A percentile compares a stretch with the other conserved stretches of the same genome.
These are phyloP conservation scores for Neurospora sp. DNA, from an alignment of 495 filamentous ascomycete genomes.

Conservation along the genomic window DNA sequence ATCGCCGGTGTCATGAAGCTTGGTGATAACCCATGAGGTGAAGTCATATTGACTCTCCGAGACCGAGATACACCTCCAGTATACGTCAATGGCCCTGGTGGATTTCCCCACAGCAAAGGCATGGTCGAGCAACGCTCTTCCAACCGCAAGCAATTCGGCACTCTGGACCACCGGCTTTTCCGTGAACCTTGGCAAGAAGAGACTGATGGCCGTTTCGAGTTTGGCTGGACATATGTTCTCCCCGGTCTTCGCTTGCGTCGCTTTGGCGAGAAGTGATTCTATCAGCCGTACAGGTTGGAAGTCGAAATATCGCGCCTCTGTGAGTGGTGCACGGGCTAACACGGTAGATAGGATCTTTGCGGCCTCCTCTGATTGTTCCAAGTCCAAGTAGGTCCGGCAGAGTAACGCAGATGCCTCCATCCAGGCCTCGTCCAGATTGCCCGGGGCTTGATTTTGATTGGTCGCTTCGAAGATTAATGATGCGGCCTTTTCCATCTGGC, in stretches of 20 bases:
- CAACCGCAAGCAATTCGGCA: conserved; percentile 14
- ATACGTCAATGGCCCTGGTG: conserved; percentile 16
- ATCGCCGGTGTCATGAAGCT: conserved; percentile 14
- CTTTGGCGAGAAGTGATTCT: conserved; percentile 13
- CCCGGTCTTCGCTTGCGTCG: neutral
- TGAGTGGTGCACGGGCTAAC: conserved; percentile 15
- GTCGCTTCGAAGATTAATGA: conserved; percentile 11
- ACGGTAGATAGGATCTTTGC: conserved; percentile 21
- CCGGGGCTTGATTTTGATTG: conserved; percentile 8
- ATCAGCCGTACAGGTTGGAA: conserved; percentile 26
- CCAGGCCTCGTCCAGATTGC: conserved; percentile 15
- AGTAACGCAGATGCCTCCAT: conserved; percentile 26
- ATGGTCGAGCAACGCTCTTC: conserved; percentile 20
- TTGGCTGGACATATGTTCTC: neutral
- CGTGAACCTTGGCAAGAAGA: conserved; percentile 28
- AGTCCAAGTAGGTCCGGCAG: conserved; percentile 22
- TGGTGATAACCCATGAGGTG: conserved; percentile 18
- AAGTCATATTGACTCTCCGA: conserved; percentile 5
- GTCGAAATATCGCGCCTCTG: conserved; percentile 23
- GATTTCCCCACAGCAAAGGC: conserved; percentile 12
- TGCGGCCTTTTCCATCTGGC: conserved; percentile 13
- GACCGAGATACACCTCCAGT: conserved; percentile 16
- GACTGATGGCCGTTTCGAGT: conserved; percentile 16
- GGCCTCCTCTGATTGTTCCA: conserved; percentile 20
- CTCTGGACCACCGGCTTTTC: conserved; percentile 8